Base-by-base conservation (phyloP, 345 rosid species). In the Ailanthus altissimus region DNA sequence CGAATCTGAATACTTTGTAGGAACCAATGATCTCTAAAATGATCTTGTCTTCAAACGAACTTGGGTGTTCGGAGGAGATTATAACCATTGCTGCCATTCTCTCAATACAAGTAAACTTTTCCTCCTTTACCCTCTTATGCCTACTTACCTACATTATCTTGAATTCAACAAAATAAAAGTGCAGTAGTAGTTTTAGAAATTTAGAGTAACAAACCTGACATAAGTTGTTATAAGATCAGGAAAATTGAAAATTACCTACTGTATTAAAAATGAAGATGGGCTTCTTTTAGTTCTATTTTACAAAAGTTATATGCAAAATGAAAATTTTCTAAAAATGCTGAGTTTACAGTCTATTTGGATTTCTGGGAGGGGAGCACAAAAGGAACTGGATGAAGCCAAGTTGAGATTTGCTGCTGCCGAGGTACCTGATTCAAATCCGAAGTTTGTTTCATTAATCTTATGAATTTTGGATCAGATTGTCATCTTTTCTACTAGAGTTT, bases 321-420 rank as follows among this genome's bases (percentile, higher is more conserved):
- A 32, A 32, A 32, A 32, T 32, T 32, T 32, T 3, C 38, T 32
- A 32, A 10, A 56, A 69, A 51, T 67, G 61, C 53, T 45, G 56
- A 73, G 13, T 75, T 83, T 85, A 85, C 88, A 95, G 98, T 93
- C 98, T 49, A 87, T 96, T 81, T 96, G 99, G 99, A 85, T 90
- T 84, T 86, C 89, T 85, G 85, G 82, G 51, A 81, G 94, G 80
- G 96, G 96, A 77, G 85, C 84, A 69, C 94, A 92, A 62, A 93
- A 78, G 89, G 97, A 96, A 75, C 83, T 90, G 64, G 99, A 93
- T 78, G 98, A 96, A 81, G 97, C 93, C 65, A 92, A 90, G 84
- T 78, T 93, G 88, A 89, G 97, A 86, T 96, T 92, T 87, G 99
- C 98, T 73, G 98, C 98, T 63, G 98, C 97, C 0, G 99, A 93